These are phyloP conservation scores for Candida pseudofarinosa DNA, from an alignment of 805 yeast species.

Conservation along the genomic window DNA sequence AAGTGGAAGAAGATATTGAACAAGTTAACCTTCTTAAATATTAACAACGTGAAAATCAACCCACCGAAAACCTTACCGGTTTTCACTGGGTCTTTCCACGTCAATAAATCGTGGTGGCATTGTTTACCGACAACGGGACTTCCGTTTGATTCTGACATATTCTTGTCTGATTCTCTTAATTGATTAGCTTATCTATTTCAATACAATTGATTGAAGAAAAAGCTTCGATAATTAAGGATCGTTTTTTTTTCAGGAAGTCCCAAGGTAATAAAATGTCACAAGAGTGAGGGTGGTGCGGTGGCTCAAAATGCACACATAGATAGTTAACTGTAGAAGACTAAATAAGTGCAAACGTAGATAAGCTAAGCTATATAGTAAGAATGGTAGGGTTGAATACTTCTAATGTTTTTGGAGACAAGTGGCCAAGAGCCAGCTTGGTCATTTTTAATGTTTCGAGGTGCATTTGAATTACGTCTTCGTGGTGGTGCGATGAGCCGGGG, in stretches of 20 bases:
- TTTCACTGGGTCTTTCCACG: conserved; percentile 72
- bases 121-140: not conserved
- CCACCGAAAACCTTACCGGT: conserved; percentile 76
- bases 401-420: not conserved
- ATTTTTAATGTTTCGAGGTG: not conserved
- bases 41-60: conserved; percentile 49
- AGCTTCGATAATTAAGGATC: not conserved
- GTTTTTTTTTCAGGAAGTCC: not conserved
- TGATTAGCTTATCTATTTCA: not conserved
- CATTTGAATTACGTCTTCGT: not conserved
- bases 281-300: conserved; percentile 2
- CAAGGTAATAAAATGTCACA: conserved; percentile 2
- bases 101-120: conserved; percentile 39
- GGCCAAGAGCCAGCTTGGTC: not conserved
- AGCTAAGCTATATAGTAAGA: not conserved
- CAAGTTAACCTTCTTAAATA: conserved; percentile 61
- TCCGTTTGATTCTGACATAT: not conserved
- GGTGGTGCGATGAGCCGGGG: not conserved
- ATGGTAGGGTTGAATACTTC: not conserved
- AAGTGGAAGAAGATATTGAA: conserved; percentile 58
- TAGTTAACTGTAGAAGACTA: not conserved
- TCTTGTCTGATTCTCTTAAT: not conserved
- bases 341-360: not conserved
- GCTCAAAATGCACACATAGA: conserved; percentile 1
- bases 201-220: not conserved